A percentile compares a stretch with the other conserved stretches of the same genome.
These are phyloP conservation scores for Saccharomycopsis guyanensis DNA, from an alignment of 805 yeast species.

Conservation along the genomic window DNA sequence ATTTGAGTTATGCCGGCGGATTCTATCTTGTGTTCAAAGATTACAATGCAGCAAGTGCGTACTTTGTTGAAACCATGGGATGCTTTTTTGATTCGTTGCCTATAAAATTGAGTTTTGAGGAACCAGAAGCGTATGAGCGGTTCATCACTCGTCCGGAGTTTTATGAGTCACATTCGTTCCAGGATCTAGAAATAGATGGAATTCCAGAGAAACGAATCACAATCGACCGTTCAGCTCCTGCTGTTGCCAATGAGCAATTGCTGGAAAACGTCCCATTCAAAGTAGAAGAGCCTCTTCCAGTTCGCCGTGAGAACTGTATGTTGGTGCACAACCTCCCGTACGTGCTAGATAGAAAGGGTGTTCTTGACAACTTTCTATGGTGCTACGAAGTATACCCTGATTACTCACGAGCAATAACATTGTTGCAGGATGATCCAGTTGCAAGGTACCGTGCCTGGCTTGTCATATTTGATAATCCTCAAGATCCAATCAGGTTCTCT, in stretches of 20 bases:
- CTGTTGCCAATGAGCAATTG: neutral
- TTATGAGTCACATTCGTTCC: neutral
- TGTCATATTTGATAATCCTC: conserved; percentile 9
- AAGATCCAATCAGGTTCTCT: conserved; percentile 14
- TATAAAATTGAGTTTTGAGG: neutral
- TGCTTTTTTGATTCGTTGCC: conserved; percentile 2
- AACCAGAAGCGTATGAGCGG: neutral
- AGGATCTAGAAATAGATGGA: neutral
- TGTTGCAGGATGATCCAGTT: conserved; percentile 6
- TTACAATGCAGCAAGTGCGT: conserved; percentile 3
- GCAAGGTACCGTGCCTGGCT: conserved; percentile 8
- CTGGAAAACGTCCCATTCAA: neutral
- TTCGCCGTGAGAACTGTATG: conserved; percentile 11
- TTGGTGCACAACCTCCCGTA: conserved; percentile 17
- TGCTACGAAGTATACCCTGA: conserved; percentile 17
- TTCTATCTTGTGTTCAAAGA: conserved; percentile 14
- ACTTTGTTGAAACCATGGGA: conserved; percentile 1
- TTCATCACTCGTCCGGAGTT: neutral
- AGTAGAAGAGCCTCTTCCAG: neutral
- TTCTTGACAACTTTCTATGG: conserved; percentile 14
- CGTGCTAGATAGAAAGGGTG: conserved; percentile 1
- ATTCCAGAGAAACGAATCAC: neutral
- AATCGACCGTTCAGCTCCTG: neutral
- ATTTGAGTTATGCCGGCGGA: conserved; percentile 9
- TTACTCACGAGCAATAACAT: conserved; percentile 4